phyloP scores from a whole-genome alignment of 2,329 filamentous ascomycete species.

The Colletotrichum noveboracense region DNA sequence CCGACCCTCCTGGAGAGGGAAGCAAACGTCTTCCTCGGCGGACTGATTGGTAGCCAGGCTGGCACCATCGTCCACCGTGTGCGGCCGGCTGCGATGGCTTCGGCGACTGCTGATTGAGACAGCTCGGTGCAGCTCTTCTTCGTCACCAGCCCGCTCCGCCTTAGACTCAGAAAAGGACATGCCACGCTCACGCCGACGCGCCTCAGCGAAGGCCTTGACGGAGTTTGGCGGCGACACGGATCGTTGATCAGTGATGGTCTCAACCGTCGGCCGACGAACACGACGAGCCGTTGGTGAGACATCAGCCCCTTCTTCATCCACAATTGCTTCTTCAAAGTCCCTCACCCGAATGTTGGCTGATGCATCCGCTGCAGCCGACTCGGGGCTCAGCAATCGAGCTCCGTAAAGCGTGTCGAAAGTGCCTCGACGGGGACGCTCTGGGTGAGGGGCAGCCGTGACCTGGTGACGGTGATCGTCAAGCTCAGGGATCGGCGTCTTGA shows the following conservation, averaged over 20 bases:
- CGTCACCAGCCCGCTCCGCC: conserved; percentile 40
- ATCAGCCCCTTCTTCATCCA: conserved; percentile 72
- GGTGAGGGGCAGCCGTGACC: conserved; percentile 62
- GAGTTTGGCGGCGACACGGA: conserved; percentile 93
- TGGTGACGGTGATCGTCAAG: conserved; percentile 88
- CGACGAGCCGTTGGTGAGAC: conserved; percentile 47
- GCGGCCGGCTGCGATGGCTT: conserved; percentile 61
- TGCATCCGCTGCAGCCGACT: conserved; percentile 15
- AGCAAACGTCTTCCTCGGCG: conserved; percentile 88
- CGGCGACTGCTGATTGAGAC: conserved; percentile 72
- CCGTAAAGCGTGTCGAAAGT: conserved; percentile 76
- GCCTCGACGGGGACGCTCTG: conserved; percentile 68
- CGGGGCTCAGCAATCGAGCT: conserved; percentile 48
- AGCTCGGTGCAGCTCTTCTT: conserved; percentile 70
- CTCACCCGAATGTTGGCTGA: conserved; percentile 61
- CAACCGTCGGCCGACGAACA: conserved; percentile 61
- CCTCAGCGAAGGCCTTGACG: conserved; percentile 94
- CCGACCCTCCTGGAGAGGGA: conserved; percentile 74
- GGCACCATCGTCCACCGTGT: conserved; percentile 65
- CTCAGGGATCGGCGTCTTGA: conserved; percentile 77
- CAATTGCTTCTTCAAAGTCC: conserved; percentile 86
- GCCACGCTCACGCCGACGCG: conserved; percentile 82
- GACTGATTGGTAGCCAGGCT: conserved; percentile 71
- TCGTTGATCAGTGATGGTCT: conserved; percentile 62
- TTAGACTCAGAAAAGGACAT: conserved; percentile 58